phyloP scores from a whole-genome alignment of 345 rosid species.

The Aurinia saxatilis region DNA sequence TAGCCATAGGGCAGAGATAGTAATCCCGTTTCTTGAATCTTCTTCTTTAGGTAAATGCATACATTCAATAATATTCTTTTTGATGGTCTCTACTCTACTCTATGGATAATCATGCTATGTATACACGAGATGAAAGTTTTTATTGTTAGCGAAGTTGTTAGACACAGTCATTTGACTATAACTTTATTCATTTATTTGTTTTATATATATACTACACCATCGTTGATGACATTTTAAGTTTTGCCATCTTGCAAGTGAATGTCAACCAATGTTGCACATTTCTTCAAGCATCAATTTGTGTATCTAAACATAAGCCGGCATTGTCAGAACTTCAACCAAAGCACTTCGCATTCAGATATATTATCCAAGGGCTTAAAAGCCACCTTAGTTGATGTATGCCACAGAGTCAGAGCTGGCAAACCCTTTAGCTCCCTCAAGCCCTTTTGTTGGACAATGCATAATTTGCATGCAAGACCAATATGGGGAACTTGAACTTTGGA shows the following conservation, averaged over 20 bases:
- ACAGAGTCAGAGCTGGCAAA: neutral
- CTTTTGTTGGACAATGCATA: neutral
- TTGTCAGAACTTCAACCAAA: neutral
- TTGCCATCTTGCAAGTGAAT: no score
- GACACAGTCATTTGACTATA: no score
- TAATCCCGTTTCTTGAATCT: neutral
- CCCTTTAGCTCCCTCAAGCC: neutral
- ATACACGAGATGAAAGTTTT: neutral
- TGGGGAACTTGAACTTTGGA: neutral
- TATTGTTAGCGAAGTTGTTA: neutral
- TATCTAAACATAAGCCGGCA: neutral
- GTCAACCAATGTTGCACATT: constrained; percentile 2
- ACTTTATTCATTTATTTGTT: no score
- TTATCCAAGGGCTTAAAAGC: neutral
- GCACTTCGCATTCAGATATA: constrained; percentile 6
- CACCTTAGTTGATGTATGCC: neutral
- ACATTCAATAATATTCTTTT: neutral
- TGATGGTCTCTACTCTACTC: neutral
- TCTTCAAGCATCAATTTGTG: neutral
- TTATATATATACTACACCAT: no score
- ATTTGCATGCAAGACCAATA: neutral
- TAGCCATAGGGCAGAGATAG: neutral
- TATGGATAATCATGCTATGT: no score
- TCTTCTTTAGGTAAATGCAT: neutral
- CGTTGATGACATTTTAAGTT: no score